Conservation (phyloP, 129 eudicot species). For the Silybum marianum region DNA sequence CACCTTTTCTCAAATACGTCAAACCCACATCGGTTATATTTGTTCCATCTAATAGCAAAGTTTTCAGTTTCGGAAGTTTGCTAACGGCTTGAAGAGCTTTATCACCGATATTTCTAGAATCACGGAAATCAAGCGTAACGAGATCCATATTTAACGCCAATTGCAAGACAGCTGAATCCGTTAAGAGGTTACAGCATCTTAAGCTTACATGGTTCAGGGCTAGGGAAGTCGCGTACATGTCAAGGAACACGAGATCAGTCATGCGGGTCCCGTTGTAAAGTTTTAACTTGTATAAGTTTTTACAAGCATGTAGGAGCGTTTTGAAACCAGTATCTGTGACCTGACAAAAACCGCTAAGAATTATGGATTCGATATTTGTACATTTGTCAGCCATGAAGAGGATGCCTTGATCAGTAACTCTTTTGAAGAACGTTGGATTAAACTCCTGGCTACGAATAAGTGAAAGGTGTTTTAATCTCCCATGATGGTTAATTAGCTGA, state of each 20-base stretch:
- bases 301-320: constrained; percentile 85
- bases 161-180: constrained; percentile 59
- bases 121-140: constrained; percentile 67
- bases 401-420: constrained; percentile 94
- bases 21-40: constrained; percentile 80
- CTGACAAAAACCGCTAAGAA: constrained; percentile 93
- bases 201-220: constrained; percentile 72
- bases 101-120: constrained; percentile 88
- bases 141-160: constrained; percentile 69
- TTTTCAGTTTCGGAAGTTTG: constrained; percentile 59
- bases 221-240: constrained; percentile 89
- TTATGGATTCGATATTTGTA: constrained; percentile 76
- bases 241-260: constrained; percentile 89
- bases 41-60: constrained; percentile 76
- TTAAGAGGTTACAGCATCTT: constrained; percentile 90
- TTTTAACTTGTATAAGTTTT: constrained; percentile 64
- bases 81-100: constrained; percentile 72
- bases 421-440: constrained; percentile 68
- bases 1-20: constrained; percentile 57
- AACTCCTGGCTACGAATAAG: constrained; percentile 90
- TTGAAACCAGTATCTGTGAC: constrained; percentile 95
- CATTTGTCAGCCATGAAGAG: constrained; percentile 95
- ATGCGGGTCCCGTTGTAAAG: constrained; percentile 82
- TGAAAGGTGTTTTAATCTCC: constrained; percentile 78
- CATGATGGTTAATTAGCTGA: constrained; percentile 72